A percentile compares a stretch with the other conserved stretches of the same genome.
Evolutionary conservation across 1,284 basidiomycete species (phyloP).

Genomic region (Caloboletus firmus): DNA sequence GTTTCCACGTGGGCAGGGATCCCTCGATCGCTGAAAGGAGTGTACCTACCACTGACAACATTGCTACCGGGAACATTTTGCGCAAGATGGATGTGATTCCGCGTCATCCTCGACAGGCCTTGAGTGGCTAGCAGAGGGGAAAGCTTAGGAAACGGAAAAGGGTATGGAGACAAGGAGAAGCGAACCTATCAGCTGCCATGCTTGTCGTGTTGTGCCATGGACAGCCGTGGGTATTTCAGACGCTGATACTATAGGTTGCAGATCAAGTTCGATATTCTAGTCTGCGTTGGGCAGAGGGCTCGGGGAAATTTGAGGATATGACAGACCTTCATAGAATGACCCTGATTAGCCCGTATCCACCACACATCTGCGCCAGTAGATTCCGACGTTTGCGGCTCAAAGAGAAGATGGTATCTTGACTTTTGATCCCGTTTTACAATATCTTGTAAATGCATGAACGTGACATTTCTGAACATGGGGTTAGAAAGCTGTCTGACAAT

Average conservation of each 20-base stretch:
- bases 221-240: conserved; percentile 73
- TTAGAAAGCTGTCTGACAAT: conserved; percentile 45
- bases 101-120: conserved; percentile 81
- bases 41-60: conserved; percentile 69
- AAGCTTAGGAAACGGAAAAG: background rate
- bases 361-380: conserved; percentile 46
- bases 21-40: background rate
- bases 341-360: conserved; percentile 94
- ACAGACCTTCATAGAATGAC: conserved; percentile 80
- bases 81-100: conserved; percentile 89
- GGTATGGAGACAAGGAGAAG: background rate
- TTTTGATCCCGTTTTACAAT: conserved; percentile 80
- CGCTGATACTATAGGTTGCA: conserved; percentile 60
- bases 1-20: background rate
- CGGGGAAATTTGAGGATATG: background rate
- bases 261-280: conserved; percentile 66
- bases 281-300: background rate
- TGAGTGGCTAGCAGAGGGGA: conserved; percentile 46
- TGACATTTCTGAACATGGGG: conserved; percentile 53
- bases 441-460: conserved; percentile 59
- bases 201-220: conserved; percentile 69
- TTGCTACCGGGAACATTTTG: conserved; percentile 62
- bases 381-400: conserved; percentile 49
- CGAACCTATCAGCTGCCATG: conserved; percentile 70
- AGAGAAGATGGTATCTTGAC: conserved; percentile 70